A percentile compares a stretch with the other conserved stretches of the same genome.
Conservation (phyloP, 139 green algal genomes). For the Micromonas pusilla region DNA sequence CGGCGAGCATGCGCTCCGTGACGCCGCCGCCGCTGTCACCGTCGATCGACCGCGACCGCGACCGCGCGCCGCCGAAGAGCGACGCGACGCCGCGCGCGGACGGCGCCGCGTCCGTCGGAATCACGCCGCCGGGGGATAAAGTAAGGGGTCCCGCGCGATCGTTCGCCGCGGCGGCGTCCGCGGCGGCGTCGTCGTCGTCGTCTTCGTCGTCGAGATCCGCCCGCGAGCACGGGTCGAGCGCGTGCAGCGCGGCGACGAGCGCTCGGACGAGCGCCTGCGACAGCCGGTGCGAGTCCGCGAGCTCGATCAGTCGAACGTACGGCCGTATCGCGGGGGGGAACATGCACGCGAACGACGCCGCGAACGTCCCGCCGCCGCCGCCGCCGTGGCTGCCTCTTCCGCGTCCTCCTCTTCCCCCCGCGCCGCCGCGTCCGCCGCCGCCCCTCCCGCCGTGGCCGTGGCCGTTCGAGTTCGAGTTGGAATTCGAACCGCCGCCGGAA, state of each 20-base stretch:
- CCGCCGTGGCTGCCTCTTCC: not conserved
- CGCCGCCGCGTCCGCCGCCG: too few relatives aligned
- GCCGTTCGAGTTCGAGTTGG: too few relatives aligned
- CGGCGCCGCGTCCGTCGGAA: not conserved
- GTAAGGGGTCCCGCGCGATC: not conserved
- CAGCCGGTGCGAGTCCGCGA: conserved; percentile 3
- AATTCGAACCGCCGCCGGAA: too few relatives aligned
- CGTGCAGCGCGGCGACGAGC: conserved; percentile 3
- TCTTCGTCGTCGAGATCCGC: not conserved
- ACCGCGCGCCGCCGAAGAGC: not conserved
- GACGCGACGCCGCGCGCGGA: not conserved
- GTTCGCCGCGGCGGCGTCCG: not conserved
- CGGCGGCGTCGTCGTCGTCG: not conserved
- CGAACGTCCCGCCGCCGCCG: not conserved
- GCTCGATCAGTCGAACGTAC: conserved; percentile 19
- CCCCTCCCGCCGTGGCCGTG: too few relatives aligned
- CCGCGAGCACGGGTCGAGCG: not conserved
- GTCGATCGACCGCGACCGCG: not conserved
- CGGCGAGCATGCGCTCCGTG: conserved; percentile 13
- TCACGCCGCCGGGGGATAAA: not conserved
- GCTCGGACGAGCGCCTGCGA: not conserved
- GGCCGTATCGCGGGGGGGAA: conserved; percentile 5
- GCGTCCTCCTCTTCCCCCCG: not conserved
- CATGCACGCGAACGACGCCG: conserved; percentile 4
- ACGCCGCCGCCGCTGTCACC: not conserved